Evolutionary conservation across 495 filamentous ascomycete genomes (phyloP), one percentile per base, ranked within the genome.

Genomic region (Chlorociboria aeruginascens): DNA sequence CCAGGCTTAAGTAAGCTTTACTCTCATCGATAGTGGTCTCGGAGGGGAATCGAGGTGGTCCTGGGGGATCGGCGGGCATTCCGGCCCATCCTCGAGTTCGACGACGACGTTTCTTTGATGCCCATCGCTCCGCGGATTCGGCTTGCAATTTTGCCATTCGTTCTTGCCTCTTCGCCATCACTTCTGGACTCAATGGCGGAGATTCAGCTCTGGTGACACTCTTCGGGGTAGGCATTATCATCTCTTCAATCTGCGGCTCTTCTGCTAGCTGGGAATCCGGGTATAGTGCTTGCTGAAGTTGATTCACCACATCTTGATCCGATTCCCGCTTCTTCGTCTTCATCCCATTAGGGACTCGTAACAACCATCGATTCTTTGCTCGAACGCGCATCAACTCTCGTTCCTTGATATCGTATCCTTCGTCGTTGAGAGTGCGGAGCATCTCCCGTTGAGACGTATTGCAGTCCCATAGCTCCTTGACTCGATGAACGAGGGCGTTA

Each of bases 11-110:
- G 54, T 78, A 80, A 13, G 71, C 68, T 57, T 88, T 87, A 63
- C 80, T 77, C 57, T 92, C 85, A 54, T 85, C 80, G 46, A 92
- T 74, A 0, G 86, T 88, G 8, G 81, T 87, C 58, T 90, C 86
- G 6, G 83, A 88, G 0, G 83, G 83, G 58, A 83, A 89, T 39
- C 86, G 77, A 34, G 85, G 85, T 12, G 83, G 83, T 13, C 74
- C 76, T 4, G 81, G 79, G 16, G 81, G 81, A 64, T 89, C 85
- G 37, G 85, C 73, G 11, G 83, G 82, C 29, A 89, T 57, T 7
- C 82, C 82, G 33, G 78, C 82, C 74, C 76, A 86, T 8, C 74
- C 76, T 48, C 76, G 73, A 43, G 79, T 89, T 28, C 82, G 77
- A 14, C 84, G 76, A 11, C 85, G 74, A 34, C 86, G 80, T 58